Evolutionary conservation across 768 basidiomycete genomes (phyloP), one percentile per base, ranked within the genome.

Genomic region (Naganishia onofrii): DNA sequence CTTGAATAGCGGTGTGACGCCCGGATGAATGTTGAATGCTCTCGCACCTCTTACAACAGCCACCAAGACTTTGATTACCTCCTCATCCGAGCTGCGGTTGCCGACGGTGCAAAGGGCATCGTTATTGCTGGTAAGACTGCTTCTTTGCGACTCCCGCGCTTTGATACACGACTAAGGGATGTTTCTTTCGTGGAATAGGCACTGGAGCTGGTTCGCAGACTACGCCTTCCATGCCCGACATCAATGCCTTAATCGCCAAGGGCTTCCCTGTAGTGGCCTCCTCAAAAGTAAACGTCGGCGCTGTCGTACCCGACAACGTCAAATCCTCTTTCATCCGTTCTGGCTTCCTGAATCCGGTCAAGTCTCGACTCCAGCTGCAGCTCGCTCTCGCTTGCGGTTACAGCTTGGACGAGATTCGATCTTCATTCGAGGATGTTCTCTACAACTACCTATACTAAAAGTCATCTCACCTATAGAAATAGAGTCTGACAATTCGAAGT

Each of bases 301-400:
- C 72, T 12, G 70, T 72, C 19, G 67, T 72, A 31, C 68, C 75
- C n/a, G 69, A 63, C 26, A 52, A 63, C 21, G 72, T 69, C 54
- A 38, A 38, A n/a, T 67, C 60, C 23, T 63, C 60, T 26, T 69
- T 68, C 65, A 77, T 77, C 72, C 52, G 66, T 19, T 67, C 76
- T 9, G 74, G 74, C 8, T 77, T 72, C 73, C 70, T 77, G 52
- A 72, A 73, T 53, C 72, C 71, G 21, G 72, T 71, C 42, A 74
- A 77, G 52, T 68, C 74, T 23, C 54, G 76, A 51, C 72, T 75
- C 55, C 72, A 72, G 65, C 71, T 76, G 0, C 76, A 77, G 48
- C 70, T 77, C 19, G 69, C 69, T 48, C 60, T 75, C 29, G 76
- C 73, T 15, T 71, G 63, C 9, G 76, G 76, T 29, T 69, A 70